Evolutionary conservation across 2,329 filamentous ascomycete species (phyloP).

Genomic region (Colletotrichum abscissum): DNA sequence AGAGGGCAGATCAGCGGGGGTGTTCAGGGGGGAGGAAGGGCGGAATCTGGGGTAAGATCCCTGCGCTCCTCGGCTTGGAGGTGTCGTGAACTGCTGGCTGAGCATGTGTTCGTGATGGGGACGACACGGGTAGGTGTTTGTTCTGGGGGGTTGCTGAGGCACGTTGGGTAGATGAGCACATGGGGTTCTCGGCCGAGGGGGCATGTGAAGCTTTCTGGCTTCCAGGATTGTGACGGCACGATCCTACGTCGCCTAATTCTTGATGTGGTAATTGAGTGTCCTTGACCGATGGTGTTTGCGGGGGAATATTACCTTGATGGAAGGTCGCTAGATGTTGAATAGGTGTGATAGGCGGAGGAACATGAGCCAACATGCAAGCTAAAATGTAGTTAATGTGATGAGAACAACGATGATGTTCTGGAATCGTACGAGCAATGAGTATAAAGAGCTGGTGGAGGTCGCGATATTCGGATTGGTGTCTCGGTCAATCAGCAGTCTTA

Average conservation of each 20-base stretch:
- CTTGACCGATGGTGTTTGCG: slow-evolving; percentile 1
- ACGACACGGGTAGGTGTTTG: background rate
- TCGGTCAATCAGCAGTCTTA: background rate
- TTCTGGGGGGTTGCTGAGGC: background rate
- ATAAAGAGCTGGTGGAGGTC: slow-evolving; percentile 2
- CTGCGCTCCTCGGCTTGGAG: slow-evolving; percentile 25
- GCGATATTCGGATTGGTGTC: background rate
- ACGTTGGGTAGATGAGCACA: background rate
- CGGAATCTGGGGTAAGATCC: slow-evolving; percentile 20
- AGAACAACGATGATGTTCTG: background rate
- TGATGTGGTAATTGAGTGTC: background rate
- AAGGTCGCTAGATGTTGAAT: background rate
- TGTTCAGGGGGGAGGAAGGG: background rate
- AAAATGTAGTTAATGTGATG: background rate
- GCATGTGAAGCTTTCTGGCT: slow-evolving; percentile 13
- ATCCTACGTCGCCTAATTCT: slow-evolving; percentile 15
- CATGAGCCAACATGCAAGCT: background rate
- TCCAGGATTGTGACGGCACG: background rate
- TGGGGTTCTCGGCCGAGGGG: background rate
- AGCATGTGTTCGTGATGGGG: slow-evolving; percentile 16
- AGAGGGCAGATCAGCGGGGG: slow-evolving; percentile 15
- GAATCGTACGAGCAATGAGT: background rate
- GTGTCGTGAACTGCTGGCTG: background rate
- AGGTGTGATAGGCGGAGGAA: background rate
- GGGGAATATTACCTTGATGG: slow-evolving; percentile 13